phyloP scores from a whole-genome alignment of 1,284 basidiomycete genomes.

The Cystobasidium pallidum region DNA sequence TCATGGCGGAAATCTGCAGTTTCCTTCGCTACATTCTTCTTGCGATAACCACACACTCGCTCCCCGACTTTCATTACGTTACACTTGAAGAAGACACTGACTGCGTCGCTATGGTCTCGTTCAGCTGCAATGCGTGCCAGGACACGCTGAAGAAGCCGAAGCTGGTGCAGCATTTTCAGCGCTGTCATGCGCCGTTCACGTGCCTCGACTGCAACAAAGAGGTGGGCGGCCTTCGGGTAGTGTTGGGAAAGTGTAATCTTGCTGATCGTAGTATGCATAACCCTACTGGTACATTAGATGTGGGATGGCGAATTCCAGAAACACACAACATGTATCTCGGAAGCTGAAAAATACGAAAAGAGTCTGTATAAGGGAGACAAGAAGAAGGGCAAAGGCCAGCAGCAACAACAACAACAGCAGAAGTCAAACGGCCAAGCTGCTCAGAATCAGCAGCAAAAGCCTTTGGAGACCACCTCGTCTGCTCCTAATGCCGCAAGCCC shows the following conservation, averaged over 20 bases:
- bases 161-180: conserved; percentile 41
- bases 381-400: conserved; percentile 41
- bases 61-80: no score
- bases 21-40: background rate
- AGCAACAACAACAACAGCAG: conserved; percentile 34
- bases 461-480: background rate
- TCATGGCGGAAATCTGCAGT: background rate
- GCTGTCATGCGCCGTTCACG: conserved; percentile 45
- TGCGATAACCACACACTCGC: background rate
- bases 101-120: conserved; percentile 24
- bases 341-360: conserved; percentile 46
- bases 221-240: background rate
- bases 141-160: conserved; percentile 48
- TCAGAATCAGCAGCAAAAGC: background rate
- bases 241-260: background rate
- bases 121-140: conserved; percentile 40
- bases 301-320: conserved; percentile 35
- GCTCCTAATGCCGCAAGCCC: background rate
- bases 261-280: no score
- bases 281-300: no score
- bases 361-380: conserved; percentile 44
- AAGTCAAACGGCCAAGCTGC: conserved; percentile 3
- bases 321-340: conserved; percentile 43
- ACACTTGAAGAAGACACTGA: background rate
- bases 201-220: conserved; percentile 45